A percentile compares a stretch with the other conserved stretches of the same genome.
Conservation (phyloP, 768 basidiomycete species). For the Rhodosporidiobolus sp. region DNA sequence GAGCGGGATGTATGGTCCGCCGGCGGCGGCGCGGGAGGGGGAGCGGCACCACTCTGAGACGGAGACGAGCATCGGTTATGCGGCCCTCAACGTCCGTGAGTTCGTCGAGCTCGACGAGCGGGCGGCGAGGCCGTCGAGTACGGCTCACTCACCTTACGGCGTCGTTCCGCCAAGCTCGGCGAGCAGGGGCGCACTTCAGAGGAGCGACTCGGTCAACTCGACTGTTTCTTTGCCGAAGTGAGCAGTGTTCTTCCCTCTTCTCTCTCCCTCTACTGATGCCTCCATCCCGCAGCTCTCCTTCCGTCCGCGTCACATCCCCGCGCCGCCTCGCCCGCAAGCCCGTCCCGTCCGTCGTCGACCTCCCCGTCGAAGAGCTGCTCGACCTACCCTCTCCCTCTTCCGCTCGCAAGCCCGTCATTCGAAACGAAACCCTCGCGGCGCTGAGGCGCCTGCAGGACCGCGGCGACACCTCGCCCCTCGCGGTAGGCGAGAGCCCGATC, state of each 20-base stretch:
- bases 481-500: conserved; percentile 2
- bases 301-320: not conserved
- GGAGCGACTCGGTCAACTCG: not conserved
- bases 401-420: not conserved
- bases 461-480: not conserved
- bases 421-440: not conserved
- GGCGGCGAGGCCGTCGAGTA: not conserved
- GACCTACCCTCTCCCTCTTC: not conserved
- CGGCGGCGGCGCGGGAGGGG: not conserved
- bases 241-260: not conserved
- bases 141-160: not conserved
- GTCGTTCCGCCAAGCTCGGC: not conserved
- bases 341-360: not conserved
- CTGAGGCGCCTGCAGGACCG: not conserved
- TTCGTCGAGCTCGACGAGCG: conserved; percentile 20
- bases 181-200: not conserved
- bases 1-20: conserved; percentile 11
- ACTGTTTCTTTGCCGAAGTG: not conserved
- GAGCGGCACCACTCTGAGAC: too few species aligned
- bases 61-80: too few species aligned
- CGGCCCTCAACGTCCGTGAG: conserved; percentile 9
- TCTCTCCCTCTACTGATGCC: not conserved
- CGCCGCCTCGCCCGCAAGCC: conserved; percentile 17
- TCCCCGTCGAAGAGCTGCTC: conserved; percentile 1
- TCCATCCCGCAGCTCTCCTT: not conserved